Conservation (phyloP, 2,329 filamentous ascomycete genomes). For the Beauveria sp. region DNA sequence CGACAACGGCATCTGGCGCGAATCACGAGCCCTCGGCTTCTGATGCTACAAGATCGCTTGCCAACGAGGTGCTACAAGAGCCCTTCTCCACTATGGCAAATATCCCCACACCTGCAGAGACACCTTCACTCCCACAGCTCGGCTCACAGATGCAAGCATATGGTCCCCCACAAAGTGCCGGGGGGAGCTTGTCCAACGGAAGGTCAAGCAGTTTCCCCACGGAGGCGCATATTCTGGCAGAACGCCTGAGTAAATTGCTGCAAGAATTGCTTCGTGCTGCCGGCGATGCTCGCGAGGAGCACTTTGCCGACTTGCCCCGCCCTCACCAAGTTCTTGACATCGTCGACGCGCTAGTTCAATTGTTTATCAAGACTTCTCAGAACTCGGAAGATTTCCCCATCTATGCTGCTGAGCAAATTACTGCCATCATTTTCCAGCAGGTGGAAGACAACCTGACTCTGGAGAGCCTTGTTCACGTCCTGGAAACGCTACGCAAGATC, state of each 20-base stretch:
- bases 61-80: conserved; percentile 58
- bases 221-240: conserved; percentile 45
- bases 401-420: conserved; percentile 54
- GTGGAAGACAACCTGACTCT: conserved; percentile 49
- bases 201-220: conserved; percentile 40
- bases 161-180: conserved; percentile 39
- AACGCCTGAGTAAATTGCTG: conserved; percentile 51
- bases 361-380: conserved; percentile 57
- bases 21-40: conserved; percentile 49
- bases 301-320: conserved; percentile 51
- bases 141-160: conserved; percentile 49
- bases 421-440: conserved; percentile 46
- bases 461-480: conserved; percentile 54
- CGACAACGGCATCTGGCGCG: conserved; percentile 38
- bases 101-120: conserved; percentile 52
- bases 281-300: conserved; percentile 47
- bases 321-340: conserved; percentile 54
- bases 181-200: conserved; percentile 38
- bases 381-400: conserved; percentile 53
- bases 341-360: conserved; percentile 52
- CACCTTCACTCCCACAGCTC: conserved; percentile 47
- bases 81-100: conserved; percentile 50
- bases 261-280: conserved; percentile 49
- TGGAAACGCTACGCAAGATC: conserved; percentile 54
- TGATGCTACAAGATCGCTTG: conserved; percentile 53